Evolutionary conservation across 768 basidiomycete genomes (phyloP).

Genomic region (Leccinum subgranulosum): DNA sequence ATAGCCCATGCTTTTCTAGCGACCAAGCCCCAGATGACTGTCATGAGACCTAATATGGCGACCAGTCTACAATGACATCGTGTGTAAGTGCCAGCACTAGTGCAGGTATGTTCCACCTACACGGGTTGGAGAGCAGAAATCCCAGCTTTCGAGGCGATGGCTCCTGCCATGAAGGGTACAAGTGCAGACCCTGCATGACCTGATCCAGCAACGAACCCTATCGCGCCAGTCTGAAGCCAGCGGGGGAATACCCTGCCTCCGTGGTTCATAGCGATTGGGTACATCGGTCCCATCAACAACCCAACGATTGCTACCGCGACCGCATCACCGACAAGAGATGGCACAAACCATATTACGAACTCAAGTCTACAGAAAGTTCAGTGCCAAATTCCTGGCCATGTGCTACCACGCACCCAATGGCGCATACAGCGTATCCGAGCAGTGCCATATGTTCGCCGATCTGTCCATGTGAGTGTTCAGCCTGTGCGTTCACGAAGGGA

Average conservation of each 20-base stretch:
- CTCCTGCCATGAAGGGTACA: conserved; percentile 51
- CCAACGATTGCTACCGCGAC: conserved; percentile 65
- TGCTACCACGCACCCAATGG: conserved; percentile 23
- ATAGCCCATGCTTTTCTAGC: conserved; percentile 20
- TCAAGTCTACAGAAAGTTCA: conserved; percentile 44
- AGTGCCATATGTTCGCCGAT: conserved; percentile 31
- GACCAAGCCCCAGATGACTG: conserved; percentile 37
- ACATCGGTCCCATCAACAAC: conserved; percentile 71
- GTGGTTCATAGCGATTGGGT: conserved; percentile 49
- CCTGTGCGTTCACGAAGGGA: not conserved
- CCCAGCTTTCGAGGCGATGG: conserved; percentile 39
- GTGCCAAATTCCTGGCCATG: not conserved
- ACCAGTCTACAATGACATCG: conserved; percentile 18
- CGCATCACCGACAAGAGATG: conserved; percentile 61
- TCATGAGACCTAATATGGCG: conserved; percentile 39
- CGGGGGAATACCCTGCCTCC: conserved; percentile 34
- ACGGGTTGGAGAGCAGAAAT: conserved; percentile 47
- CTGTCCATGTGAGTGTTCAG: conserved; percentile 10
- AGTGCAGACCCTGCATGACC: conserved; percentile 50
- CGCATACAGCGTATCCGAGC: conserved; percentile 29
- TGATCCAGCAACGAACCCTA: conserved; percentile 53
- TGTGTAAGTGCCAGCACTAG: not conserved
- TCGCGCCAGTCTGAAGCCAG: conserved; percentile 34
- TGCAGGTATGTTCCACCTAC: conserved; percentile 30
- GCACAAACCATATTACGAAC: conserved; percentile 66